Evolutionary conservation across 768 basidiomycete species (phyloP).

Genomic region (Mycena belliarum): DNA sequence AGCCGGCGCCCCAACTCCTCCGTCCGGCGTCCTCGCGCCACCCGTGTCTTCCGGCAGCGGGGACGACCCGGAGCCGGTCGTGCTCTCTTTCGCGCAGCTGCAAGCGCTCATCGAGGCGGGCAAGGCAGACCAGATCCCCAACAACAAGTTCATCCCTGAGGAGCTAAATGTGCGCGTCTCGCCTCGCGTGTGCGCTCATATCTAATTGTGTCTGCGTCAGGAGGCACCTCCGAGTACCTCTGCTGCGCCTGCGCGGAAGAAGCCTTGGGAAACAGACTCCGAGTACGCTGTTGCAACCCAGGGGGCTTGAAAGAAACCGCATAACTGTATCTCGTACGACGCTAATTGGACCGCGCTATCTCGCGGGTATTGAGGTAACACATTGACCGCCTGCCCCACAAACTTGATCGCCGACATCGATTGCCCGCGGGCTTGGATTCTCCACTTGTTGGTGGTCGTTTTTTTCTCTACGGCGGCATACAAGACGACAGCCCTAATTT

Average conservation of each 20-base stretch:
- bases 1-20: background rate
- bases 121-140: conserved; percentile 71
- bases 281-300: background rate
- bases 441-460: no score
- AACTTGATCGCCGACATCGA: no score
- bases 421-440: no score
- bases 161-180: conserved; percentile 55
- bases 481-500: no score
- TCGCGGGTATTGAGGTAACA: no score
- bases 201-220: background rate
- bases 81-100: conserved; percentile 67
- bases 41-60: background rate
- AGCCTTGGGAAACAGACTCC: conserved; percentile 14
- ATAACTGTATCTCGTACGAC: no score
- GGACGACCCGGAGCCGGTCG: conserved; percentile 35
- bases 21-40: no score
- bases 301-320: no score
- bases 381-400: no score
- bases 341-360: no score
- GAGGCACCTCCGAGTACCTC: conserved; percentile 11
- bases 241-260: conserved; percentile 9
- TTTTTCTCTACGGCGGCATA: no score
- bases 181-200: background rate
- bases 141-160: conserved; percentile 74
- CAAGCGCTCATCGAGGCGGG: conserved; percentile 73